phyloP scores from a whole-genome alignment of 768 basidiomycete genomes.

The Paxillus ammoniavirescens region DNA sequence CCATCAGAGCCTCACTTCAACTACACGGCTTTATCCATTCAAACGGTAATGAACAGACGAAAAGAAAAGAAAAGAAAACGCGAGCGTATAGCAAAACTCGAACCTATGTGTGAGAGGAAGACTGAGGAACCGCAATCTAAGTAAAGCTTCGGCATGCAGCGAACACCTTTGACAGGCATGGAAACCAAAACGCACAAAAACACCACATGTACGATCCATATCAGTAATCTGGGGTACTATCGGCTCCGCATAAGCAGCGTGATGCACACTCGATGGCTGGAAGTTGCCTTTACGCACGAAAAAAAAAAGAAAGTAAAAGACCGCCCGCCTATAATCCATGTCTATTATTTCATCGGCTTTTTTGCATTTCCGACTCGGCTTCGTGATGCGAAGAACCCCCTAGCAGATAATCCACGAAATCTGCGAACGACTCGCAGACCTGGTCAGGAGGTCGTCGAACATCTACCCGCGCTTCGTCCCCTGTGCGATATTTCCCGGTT shows the following conservation, averaged over 20 bases:
- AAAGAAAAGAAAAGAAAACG: no score
- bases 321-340: no score
- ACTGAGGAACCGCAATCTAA: background rate
- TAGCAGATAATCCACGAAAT: conserved; percentile 50
- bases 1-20: no score
- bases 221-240: conserved; percentile 4
- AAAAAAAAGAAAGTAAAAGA: background rate
- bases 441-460: conserved; percentile 47
- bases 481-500: conserved; percentile 68
- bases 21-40: background rate
- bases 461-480: conserved; percentile 48
- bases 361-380: conserved; percentile 35
- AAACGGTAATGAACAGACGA: background rate
- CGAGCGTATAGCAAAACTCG: no score
- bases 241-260: conserved; percentile 14
- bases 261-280: conserved; percentile 9
- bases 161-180: background rate
- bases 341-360: background rate
- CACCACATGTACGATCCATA: background rate
- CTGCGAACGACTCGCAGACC: conserved; percentile 50
- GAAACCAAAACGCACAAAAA: background rate
- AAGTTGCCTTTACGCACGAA: background rate
- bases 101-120: background rate
- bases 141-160: background rate
- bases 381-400: background rate